Evolutionary conservation across 768 basidiomycete species (phyloP).

Genomic region (Leccinum aurantiacum): DNA sequence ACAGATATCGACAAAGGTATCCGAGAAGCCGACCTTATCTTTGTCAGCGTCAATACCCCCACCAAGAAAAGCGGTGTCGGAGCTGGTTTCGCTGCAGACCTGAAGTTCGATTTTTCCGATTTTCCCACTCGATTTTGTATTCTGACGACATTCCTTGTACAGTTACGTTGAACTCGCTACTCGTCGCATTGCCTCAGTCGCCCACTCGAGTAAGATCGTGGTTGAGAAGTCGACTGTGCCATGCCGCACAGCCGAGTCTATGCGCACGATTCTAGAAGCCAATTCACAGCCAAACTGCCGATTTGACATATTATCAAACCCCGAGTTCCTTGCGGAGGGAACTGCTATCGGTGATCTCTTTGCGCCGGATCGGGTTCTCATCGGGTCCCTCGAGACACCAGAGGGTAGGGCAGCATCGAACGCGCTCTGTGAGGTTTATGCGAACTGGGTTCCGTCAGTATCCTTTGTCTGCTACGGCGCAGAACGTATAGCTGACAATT

Average conservation of each 20-base stretch:
- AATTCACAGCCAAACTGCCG: conserved; percentile 90
- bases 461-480: neutral
- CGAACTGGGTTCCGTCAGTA: conserved; percentile 94
- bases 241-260: conserved; percentile 97
- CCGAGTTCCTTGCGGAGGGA: conserved; percentile 98
- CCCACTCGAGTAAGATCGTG: conserved; percentile 92
- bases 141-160: conserved; percentile 10
- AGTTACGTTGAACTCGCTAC: conserved; percentile 98
- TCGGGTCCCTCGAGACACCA: conserved; percentile 89
- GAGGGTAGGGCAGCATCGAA: conserved; percentile 83
- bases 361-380: conserved; percentile 91
- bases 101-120: conserved; percentile 67
- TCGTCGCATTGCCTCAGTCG: conserved; percentile 90
- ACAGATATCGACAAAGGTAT: conserved; percentile 94
- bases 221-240: conserved; percentile 99
- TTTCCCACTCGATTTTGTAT: conserved; percentile 6
- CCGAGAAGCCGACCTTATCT: conserved; percentile 94
- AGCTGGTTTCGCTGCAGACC: conserved; percentile 96
- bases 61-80: conserved; percentile 98
- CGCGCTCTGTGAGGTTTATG: conserved; percentile 78
- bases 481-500: conserved; percentile 1
- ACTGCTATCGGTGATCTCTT: conserved; percentile 92
- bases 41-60: conserved; percentile 97
- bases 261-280: conserved; percentile 98
- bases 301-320: conserved; percentile 99